phyloP scores from a whole-genome alignment of 306 rosid species.

The Medicago lupulina region DNA sequence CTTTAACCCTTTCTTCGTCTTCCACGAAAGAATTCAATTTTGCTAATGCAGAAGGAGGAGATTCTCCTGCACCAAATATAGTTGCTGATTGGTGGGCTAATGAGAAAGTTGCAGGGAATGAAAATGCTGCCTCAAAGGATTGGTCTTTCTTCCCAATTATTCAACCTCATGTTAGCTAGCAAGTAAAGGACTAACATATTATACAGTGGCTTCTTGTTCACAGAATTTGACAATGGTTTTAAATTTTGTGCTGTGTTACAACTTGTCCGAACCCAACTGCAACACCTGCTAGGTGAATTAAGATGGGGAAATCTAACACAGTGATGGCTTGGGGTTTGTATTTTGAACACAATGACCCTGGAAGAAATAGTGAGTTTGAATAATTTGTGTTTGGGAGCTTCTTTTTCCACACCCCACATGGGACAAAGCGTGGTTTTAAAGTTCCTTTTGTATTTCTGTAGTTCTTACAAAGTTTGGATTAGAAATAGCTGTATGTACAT shows the following conservation, averaged over 20 bases:
- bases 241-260: neutral
- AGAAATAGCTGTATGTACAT: conserved; percentile 47
- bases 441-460: conserved; percentile 12
- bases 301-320: conserved; percentile 47
- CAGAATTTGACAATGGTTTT: neutral
- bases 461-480: conserved; percentile 34
- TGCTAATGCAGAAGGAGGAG: conserved; percentile 77
- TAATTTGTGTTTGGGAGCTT: conserved; percentile 11
- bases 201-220: conserved; percentile 38
- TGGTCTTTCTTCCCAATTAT: conserved; percentile 90
- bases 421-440: neutral
- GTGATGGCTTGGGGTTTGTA: conserved; percentile 42
- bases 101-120: conserved; percentile 71
- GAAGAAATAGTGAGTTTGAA: conserved; percentile 32
- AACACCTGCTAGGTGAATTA: conserved; percentile 34
- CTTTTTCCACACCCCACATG: neutral
- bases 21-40: conserved; percentile 86
- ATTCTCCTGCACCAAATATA: conserved; percentile 53
- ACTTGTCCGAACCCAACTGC: conserved; percentile 28
- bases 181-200: conserved; percentile 26
- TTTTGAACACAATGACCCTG: conserved; percentile 47
- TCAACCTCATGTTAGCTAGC: conserved; percentile 70
- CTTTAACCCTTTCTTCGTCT: conserved; percentile 70
- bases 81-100: conserved; percentile 92
- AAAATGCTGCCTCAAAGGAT: conserved; percentile 52